Base-by-base conservation (phyloP, 805 yeast genomes). In the Blastobotrys attinorum region DNA sequence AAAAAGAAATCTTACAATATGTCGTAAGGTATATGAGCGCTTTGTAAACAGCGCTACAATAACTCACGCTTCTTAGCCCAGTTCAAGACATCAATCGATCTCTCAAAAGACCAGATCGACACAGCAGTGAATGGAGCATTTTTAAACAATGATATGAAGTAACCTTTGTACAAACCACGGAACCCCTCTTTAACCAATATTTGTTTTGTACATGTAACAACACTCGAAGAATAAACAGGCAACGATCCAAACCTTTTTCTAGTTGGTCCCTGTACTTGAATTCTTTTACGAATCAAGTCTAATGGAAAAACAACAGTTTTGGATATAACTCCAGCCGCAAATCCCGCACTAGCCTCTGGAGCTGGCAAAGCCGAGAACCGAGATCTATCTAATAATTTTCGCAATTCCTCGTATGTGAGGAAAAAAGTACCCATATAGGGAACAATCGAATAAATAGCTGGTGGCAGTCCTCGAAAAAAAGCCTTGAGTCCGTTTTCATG, bases 251-350 rank as follows among this genome's bases (percentile, higher is more conserved):
- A 34, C 21, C 39, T 35, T 3, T 42, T n/a, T 53, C 60, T 47
- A 33, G 52, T 51, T 39, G 65, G 53, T 8, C 67, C 69, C 40
- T 68, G 72, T 7, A 89, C 77, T 59, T 90, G 97, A 36, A 83
- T 62, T 31, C 95, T 67, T 55, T 87, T 79, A 18, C 96, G 69
- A 2, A 89, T 59, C 0, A 95, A 77, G 60, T 92, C 98, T 36
- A 92, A 59, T 0, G 98, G 98, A 61, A 86, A 92, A 0, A 86
- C 79, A 0, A 77, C 50, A 0, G 79, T 73, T 60, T 92, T 92
- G 10, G 95, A 75, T 2, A 77, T 51, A 0, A 77, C 68, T 0
- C 97, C 97, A 0, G 96, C 95, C 0, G 77, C 40, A 31, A 86
- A 66, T 37, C 96, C 83, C 59, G 90, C 75, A 29, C 74, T 46